phyloP scores from a whole-genome alignment of 768 basidiomycete species.

The Xerocomellus intermedius region DNA sequence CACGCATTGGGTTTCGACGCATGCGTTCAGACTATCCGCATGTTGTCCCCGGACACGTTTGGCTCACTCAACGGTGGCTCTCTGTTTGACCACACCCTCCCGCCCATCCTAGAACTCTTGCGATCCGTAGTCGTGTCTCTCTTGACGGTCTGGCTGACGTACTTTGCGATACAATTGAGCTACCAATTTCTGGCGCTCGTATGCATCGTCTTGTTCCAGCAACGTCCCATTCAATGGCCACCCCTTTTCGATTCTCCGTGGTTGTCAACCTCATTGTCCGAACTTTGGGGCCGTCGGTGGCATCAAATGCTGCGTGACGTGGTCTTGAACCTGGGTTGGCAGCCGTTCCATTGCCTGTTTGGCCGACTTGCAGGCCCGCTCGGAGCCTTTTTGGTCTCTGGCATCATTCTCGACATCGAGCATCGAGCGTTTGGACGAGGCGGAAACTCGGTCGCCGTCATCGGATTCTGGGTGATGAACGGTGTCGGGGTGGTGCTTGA shows the following conservation, averaged over 20 bases:
- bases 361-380: constrained; percentile 51
- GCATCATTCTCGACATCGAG: constrained; percentile 53
- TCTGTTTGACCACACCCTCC: constrained; percentile 37
- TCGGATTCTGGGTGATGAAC: background rate
- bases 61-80: constrained; percentile 32
- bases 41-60: constrained; percentile 41
- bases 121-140: constrained; percentile 45
- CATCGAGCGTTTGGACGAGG: constrained; percentile 51
- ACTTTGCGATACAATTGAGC: constrained; percentile 42
- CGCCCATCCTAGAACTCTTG: constrained; percentile 31
- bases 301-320: constrained; percentile 69
- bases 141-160: constrained; percentile 44
- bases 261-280: constrained; percentile 51
- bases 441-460: background rate
- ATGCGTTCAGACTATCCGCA: constrained; percentile 10
- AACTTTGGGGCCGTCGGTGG: constrained; percentile 65
- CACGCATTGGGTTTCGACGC: constrained; percentile 10
- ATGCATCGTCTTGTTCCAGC: constrained; percentile 43
- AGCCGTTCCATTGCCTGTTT: constrained; percentile 43
- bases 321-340: too few relatives aligned
- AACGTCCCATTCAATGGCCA: constrained; percentile 55
- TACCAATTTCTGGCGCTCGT: constrained; percentile 44
- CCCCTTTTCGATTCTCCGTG: constrained; percentile 59
- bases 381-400: constrained; percentile 59
- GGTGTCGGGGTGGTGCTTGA: background rate